Conservation (phyloP, 495 filamentous ascomycete genomes). For the Massariosphaeria phaeospora region DNA sequence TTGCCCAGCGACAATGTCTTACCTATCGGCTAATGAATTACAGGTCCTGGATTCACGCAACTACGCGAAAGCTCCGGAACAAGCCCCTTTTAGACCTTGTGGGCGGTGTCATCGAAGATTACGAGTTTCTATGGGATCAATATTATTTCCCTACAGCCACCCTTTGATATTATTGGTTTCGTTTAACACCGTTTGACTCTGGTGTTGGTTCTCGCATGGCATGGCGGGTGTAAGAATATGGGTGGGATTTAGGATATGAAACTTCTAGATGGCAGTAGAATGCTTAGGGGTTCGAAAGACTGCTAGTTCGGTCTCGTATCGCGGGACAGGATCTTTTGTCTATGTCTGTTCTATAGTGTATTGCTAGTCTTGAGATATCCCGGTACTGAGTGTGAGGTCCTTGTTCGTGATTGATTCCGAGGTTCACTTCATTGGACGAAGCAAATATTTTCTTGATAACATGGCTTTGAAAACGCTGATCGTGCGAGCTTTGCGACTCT, state of each 20-base stretch:
- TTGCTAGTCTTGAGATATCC: background rate
- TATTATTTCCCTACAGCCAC: constrained; percentile 85
- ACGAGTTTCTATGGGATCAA: constrained; percentile 95
- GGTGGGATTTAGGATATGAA: constrained; percentile 15
- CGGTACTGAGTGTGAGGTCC: too few species aligned
- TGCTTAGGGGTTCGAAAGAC: background rate
- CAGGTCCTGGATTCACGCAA: constrained; percentile 55
- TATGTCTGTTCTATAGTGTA: background rate
- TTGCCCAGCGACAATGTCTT: constrained; percentile 1
- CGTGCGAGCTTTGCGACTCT: too few species aligned
- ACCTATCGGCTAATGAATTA: constrained; percentile 36
- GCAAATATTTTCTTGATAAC: too few species aligned
- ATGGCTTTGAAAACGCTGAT: too few species aligned
- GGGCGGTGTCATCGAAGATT: constrained; percentile 82
- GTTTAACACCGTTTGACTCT: background rate
- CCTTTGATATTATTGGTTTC: constrained; percentile 42
- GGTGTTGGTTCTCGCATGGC: background rate
- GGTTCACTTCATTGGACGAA: too few species aligned
- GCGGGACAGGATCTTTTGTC: background rate
- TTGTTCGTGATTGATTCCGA: too few species aligned
- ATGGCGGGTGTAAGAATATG: constrained; percentile 22
- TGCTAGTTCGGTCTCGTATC: constrained; percentile 6
- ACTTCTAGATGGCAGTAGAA: background rate
- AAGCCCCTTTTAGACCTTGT: constrained; percentile 75
- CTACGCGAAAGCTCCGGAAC: constrained; percentile 63